phyloP scores from a whole-genome alignment of 805 yeast genomes.

The Lipomyces orientalis region DNA sequence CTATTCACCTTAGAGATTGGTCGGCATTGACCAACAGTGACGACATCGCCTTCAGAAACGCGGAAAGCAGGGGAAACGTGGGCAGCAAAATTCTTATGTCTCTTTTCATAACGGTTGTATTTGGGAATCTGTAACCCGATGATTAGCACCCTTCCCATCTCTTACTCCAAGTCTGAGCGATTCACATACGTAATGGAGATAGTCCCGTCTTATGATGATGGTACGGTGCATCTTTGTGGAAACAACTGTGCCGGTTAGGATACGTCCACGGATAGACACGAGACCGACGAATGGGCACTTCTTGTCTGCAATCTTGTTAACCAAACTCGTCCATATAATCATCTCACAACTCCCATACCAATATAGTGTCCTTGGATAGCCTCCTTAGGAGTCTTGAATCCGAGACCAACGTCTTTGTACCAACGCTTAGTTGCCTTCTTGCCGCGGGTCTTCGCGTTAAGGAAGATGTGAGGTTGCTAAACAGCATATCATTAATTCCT shows the following conservation, averaged over 20 bases:
- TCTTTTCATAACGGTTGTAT: constrained; percentile 99
- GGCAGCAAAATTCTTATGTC: constrained; percentile 99
- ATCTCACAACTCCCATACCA: constrained; percentile 51
- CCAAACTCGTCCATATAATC: neutral
- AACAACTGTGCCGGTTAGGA: constrained; percentile 98
- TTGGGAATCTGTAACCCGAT: constrained; percentile 71
- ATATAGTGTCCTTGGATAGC: constrained; percentile 99
- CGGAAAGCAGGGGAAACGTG: constrained; percentile 99
- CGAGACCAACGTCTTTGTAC: constrained; percentile 99
- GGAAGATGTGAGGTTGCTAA: constrained; percentile 99
- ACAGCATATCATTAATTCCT: constrained; percentile 6
- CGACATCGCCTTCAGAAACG: constrained; percentile 97
- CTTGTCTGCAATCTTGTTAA: constrained; percentile 56
- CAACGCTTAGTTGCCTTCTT: constrained; percentile 99
- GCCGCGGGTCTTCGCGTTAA: constrained; percentile 99
- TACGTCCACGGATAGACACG: constrained; percentile 99
- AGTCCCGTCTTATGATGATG: constrained; percentile 98
- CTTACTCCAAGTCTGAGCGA: neutral
- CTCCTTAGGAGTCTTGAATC: constrained; percentile 99
- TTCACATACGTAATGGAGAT: constrained; percentile 79
- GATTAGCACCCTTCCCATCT: constrained; percentile 5
- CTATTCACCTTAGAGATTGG: constrained; percentile 82
- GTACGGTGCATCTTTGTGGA: constrained; percentile 99
- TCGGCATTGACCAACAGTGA: constrained; percentile 99
- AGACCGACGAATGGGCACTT: constrained; percentile 99